Percentiles rank a stretch among this genome's conserved stretches.
phyloP scores from a whole-genome alignment of 352 stramenopile species.

The Globisporangium iwayamae region DNA sequence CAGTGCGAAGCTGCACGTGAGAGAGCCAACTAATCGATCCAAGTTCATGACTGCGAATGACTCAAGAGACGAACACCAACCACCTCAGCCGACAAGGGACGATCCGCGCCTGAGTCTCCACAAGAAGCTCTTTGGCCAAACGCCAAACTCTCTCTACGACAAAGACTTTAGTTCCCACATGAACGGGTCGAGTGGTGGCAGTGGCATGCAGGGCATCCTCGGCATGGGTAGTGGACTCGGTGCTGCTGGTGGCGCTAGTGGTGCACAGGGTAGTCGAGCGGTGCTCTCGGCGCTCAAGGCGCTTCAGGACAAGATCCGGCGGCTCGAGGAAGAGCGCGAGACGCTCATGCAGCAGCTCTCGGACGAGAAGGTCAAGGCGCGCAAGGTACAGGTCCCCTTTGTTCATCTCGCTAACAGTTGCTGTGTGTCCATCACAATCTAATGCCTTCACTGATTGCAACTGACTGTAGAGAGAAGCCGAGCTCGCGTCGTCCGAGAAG shows the following conservation, averaged over 20 bases:
- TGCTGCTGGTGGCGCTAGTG: neutral
- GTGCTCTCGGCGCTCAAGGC: conserved; percentile 72
- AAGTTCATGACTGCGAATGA: conserved; percentile 17
- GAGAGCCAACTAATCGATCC: conserved; percentile 12
- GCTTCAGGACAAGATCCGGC: conserved; percentile 73
- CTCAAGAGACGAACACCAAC: neutral
- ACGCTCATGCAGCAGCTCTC: conserved; percentile 56
- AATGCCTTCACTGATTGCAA: neutral
- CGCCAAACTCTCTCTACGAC: neutral
- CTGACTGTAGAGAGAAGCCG: conserved; percentile 33
- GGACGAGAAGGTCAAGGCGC: conserved; percentile 42
- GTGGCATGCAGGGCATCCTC: conserved; percentile 9
- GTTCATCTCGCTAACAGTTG: neutral
- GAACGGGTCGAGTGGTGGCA: neutral
- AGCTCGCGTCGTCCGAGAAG: conserved; percentile 51
- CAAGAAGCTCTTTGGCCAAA: conserved; percentile 27
- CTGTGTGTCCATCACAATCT: neutral
- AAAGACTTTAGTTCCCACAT: neutral
- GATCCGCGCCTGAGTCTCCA: conserved; percentile 22
- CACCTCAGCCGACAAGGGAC: neutral
- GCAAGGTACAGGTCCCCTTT: conserved; percentile 31
- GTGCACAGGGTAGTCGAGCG: conserved; percentile 54
- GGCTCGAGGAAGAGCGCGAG: conserved; percentile 64
- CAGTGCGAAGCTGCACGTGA: conserved; percentile 10
- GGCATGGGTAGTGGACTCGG: neutral